A percentile compares a stretch with the other conserved stretches of the same genome.
phyloP scores from a whole-genome alignment of 495 filamentous ascomycete species.

The Podospora anserina region DNA sequence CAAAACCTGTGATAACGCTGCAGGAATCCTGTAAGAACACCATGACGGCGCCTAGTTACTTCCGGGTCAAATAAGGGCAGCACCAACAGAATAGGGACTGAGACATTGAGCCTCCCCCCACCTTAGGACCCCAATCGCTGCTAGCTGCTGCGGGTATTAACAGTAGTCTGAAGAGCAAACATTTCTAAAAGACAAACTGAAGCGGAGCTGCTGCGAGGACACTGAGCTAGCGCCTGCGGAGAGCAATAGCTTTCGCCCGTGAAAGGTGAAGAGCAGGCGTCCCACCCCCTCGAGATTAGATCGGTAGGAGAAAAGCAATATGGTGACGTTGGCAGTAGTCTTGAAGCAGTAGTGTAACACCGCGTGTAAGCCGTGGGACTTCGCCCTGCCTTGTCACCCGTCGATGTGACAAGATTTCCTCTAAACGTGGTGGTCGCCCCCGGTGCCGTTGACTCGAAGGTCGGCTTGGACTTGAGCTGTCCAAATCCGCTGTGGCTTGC shows the following conservation, averaged over 20 bases:
- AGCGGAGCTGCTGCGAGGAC: background rate
- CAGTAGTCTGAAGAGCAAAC: background rate
- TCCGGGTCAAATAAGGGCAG: background rate
- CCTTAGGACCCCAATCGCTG: background rate
- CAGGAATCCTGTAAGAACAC: background rate
- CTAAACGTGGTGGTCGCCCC: background rate
- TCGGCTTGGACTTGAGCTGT: background rate
- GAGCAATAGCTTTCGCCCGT: background rate
- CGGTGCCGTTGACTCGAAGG: background rate
- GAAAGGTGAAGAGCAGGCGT: too few relatives aligned
- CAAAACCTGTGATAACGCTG: background rate
- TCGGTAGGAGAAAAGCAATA: background rate
- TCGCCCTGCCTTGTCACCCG: background rate
- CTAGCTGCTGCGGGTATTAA: background rate
- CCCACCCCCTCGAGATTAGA: background rate
- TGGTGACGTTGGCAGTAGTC: background rate
- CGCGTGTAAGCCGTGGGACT: background rate
- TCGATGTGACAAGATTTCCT: background rate
- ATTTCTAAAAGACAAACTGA: background rate
- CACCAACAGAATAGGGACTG: background rate
- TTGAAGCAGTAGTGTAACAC: background rate
- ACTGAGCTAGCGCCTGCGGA: background rate
- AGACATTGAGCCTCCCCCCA: background rate
- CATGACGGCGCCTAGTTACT: background rate
- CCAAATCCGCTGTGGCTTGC: constrained; percentile 1